These are phyloP conservation scores for Rubia tinctorum DNA, from an alignment of 305 asterid genomes.

Conservation along the genomic window DNA sequence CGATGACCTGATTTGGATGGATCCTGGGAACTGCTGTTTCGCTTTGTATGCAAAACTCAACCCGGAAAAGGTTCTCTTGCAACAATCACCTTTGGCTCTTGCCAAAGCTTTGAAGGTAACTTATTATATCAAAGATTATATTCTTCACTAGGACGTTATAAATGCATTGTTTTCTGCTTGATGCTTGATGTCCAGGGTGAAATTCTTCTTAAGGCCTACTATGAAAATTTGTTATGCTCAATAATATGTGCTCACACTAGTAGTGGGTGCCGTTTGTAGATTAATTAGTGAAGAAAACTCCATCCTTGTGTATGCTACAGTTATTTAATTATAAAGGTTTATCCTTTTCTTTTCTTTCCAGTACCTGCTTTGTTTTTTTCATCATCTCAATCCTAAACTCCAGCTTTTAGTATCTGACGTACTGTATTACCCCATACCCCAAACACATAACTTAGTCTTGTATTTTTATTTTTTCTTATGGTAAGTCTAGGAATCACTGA, in stretches of 20 bases:
- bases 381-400: neutral
- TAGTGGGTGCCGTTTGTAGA: neutral
- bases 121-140: slow-evolving; percentile 9
- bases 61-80: slow-evolving; percentile 56
- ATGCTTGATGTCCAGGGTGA: neutral
- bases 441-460: neutral
- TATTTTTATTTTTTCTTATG: too few species aligned
- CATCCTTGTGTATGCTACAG: neutral
- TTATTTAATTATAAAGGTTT: neutral
- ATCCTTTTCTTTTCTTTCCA: too few species aligned
- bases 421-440: too few species aligned
- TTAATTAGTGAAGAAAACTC: neutral
- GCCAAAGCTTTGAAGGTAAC: slow-evolving; percentile 91
- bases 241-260: neutral
- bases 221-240: neutral
- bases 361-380: neutral
- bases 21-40: slow-evolving; percentile 75
- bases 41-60: slow-evolving; percentile 78
- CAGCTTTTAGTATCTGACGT: too few species aligned
- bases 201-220: neutral
- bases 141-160: neutral
- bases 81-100: slow-evolving; percentile 84
- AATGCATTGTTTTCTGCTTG: neutral
- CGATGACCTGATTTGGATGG: slow-evolving; percentile 70
- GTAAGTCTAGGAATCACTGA: neutral